A percentile compares a stretch with the other conserved stretches of the same genome.
Conservation (phyloP, 768 basidiomycete species). For the Auricularia sp. region DNA sequence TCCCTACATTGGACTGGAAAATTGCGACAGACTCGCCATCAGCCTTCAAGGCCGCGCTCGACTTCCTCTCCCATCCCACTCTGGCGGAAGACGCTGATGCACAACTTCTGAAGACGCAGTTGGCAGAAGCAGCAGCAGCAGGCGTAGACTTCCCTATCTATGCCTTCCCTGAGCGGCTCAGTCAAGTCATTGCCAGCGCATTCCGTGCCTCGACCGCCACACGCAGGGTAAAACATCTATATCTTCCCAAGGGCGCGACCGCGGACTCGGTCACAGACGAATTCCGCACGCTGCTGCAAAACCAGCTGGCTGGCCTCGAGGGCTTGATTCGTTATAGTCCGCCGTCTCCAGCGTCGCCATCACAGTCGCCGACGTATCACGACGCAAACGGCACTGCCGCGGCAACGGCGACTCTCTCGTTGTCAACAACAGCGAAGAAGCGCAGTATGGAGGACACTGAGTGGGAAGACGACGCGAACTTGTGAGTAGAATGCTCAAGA, state of each 20-base stretch:
- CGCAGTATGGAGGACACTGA: not conserved
- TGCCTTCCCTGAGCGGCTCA: not conserved
- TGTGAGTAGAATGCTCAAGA: not conserved
- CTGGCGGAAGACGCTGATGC: not conserved
- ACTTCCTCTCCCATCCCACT: not conserved
- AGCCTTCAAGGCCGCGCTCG: not conserved
- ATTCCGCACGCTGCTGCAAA: not conserved
- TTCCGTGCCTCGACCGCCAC: not conserved
- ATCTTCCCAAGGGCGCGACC: not conserved
- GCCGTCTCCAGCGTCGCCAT: not conserved
- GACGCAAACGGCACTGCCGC: not conserved
- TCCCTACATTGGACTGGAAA: not conserved
- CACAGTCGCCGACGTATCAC: not conserved
- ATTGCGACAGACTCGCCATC: not conserved
- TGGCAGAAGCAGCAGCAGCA: not conserved
- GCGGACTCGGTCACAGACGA: not conserved
- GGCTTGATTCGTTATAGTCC: not conserved
- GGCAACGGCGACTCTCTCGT: not conserved
- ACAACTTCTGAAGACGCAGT: not conserved
- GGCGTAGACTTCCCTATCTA: not conserved
- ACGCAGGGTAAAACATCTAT: not conserved
- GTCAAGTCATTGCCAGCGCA: not conserved
- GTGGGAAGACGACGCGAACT: not conserved
- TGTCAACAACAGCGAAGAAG: not conserved
- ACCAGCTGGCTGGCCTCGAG: not conserved